Evolutionary conservation across 371 early-diverging fungal genomes (phyloP), one percentile per base, ranked within the genome.

Genomic region (Circinella minor): DNA sequence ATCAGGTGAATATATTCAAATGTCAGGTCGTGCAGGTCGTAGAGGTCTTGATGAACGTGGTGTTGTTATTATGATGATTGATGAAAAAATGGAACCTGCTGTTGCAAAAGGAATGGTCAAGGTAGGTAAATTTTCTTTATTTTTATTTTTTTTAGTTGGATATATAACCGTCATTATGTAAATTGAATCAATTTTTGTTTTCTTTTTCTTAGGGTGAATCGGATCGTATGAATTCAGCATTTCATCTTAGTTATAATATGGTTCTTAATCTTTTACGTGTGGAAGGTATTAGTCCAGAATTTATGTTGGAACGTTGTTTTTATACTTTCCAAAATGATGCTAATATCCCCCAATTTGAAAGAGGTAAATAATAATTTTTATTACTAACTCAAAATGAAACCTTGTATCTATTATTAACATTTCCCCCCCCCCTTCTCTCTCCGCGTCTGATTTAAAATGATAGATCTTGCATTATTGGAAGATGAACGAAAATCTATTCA

Each of bases 1-100:
- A 1, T 93, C 96, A 39, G 99, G 99, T 76, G 99, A 99, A 86
- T 99, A 99, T 81, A 99, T 99, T 70, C 99, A 99, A 82, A 98
- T 98, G 99, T 93, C 93, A 74, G 99, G 99, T 67, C 96, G 99
- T 80, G 99, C 99, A 17, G 99, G 99, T 74, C 91, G 99, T 69
- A 92, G 99, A 86, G 98, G 99, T 69, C 87, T 99, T 51, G 99
- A 99, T 89, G 96, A 94, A 65, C 94, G 97, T 77, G 99, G 99
- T 71, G 93, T 99, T 36, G 99, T 99, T 36, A 96, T 99, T 63
- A 84, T 98, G 83, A 97, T 99, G 94, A 83, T 99, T 69, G 95
- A 94, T 76, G 96, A 97, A 75, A 96, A 96, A 84, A 94, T 98
- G 92, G 98, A 98, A 71, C 96, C 98, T 8, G 89, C 87, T 0